These are phyloP conservation scores for Phycomyces blakesleeanus DNA, from an alignment of 192 early-diverging fungal genomes.

Conservation along the genomic window DNA sequence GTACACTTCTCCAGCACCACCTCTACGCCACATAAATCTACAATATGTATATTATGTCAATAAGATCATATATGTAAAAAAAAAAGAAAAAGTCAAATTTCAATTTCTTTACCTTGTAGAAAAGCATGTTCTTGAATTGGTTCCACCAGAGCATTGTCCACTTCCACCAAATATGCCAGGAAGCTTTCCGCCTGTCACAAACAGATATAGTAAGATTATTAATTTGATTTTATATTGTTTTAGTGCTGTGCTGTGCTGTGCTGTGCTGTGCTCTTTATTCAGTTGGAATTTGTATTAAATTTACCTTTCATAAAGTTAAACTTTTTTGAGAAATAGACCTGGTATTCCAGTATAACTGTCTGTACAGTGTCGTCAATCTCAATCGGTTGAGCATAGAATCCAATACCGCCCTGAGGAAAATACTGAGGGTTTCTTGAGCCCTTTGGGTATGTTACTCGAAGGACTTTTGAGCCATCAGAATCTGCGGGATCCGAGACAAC, in stretches of 20 bases:
- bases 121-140: conserved; percentile 45
- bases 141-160: conserved; percentile 46
- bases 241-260: no score
- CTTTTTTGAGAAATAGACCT: conserved; percentile 42
- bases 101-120: conserved; percentile 41
- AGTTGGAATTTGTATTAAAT: background rate
- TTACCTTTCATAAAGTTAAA: conserved; percentile 51
- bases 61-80: background rate
- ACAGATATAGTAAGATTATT: background rate
- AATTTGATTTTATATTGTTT: no score
- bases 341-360: conserved; percentile 20
- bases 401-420: conserved; percentile 26
- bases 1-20: conserved; percentile 52
- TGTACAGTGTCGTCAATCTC: background rate
- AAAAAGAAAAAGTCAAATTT: background rate
- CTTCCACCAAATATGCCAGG: conserved; percentile 55
- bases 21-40: conserved; percentile 44
- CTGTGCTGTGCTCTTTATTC: no score
- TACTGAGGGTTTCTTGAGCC: conserved; percentile 26
- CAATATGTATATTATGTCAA: background rate
- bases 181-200: conserved; percentile 48
- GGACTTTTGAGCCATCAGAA: background rate
- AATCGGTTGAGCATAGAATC: conserved; percentile 34
- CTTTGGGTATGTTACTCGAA: conserved; percentile 32
- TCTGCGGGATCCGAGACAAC: conserved; percentile 27